A percentile compares a stretch with the other conserved stretches of the same genome.
phyloP scores from a whole-genome alignment of 805 yeast species.

The Myxozyma vanderwaltii region DNA sequence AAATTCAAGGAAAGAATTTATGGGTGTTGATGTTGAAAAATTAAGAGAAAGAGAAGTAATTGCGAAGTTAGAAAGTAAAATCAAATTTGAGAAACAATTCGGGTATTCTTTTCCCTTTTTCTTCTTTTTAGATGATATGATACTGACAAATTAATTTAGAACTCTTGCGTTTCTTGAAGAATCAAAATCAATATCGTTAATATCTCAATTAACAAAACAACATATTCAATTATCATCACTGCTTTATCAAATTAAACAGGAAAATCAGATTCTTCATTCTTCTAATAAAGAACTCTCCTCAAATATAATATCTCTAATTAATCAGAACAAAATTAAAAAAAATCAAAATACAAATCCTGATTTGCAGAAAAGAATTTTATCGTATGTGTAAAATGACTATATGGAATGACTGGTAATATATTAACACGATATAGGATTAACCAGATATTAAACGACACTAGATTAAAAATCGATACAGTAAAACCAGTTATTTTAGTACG shows the following conservation, averaged over 20 bases:
- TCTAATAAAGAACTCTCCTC: no score
- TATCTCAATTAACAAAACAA: no score
- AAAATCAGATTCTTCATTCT: no score
- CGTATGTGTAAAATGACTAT: no score
- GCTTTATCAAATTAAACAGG: no score
- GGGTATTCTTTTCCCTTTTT: background rate
- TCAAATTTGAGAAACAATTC: background rate
- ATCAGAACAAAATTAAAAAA: background rate
- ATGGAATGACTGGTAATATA: no score
- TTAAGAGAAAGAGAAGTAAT: conserved; percentile 1
- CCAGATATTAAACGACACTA: background rate
- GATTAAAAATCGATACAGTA: conserved; percentile 19
- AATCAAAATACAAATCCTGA: background rate
- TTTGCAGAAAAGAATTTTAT: background rate
- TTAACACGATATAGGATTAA: background rate
- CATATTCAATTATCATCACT: no score
- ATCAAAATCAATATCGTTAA: no score
- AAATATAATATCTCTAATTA: no score
- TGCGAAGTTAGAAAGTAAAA: background rate
- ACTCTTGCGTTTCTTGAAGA: no score
- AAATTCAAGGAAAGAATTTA: background rate
- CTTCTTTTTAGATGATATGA: background rate
- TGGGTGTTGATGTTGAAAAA: conserved; percentile 1
- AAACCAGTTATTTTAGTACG: conserved; percentile 24
- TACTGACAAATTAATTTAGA: background rate